Conservation (phyloP, 352 stramenopile genomes). For the Aphanomyces astaci region DNA sequence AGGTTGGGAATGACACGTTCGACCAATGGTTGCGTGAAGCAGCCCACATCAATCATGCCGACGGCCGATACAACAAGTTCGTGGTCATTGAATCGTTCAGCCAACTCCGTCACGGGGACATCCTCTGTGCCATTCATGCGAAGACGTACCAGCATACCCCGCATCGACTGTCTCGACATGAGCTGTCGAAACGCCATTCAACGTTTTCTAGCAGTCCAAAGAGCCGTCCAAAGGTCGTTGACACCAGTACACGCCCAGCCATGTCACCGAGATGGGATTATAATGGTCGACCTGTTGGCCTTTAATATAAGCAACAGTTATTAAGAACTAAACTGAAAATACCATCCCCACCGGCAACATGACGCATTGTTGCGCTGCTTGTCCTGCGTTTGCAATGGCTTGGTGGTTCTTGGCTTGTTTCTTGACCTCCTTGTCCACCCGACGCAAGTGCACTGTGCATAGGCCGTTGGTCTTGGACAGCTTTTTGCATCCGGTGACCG, state of each 20-base stretch:
- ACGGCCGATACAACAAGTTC: conserved; percentile 11
- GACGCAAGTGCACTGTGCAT: conserved; percentile 85
- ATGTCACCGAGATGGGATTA: background rate
- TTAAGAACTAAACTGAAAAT: background rate
- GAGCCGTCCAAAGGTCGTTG: background rate
- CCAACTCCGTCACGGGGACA: conserved; percentile 12
- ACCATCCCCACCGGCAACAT: background rate
- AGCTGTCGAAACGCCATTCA: background rate
- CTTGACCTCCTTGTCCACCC: conserved; percentile 23
- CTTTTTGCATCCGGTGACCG: conserved; percentile 83
- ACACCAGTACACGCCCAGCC: too few species aligned
- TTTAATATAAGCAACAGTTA: background rate
- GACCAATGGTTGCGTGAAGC: background rate
- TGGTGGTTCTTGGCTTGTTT: background rate
- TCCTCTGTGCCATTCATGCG: conserved; percentile 13
- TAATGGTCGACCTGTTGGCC: background rate
- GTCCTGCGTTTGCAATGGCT: too few species aligned
- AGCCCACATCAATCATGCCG: background rate
- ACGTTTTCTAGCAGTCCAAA: background rate
- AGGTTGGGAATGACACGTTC: background rate
- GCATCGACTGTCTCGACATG: background rate
- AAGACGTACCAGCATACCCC: background rate
- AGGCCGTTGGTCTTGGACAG: conserved; percentile 80
- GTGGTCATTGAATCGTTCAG: background rate
- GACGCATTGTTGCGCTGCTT: too few species aligned